Base-by-base conservation (phyloP, 305 asterid genomes). In the Vinca major region DNA sequence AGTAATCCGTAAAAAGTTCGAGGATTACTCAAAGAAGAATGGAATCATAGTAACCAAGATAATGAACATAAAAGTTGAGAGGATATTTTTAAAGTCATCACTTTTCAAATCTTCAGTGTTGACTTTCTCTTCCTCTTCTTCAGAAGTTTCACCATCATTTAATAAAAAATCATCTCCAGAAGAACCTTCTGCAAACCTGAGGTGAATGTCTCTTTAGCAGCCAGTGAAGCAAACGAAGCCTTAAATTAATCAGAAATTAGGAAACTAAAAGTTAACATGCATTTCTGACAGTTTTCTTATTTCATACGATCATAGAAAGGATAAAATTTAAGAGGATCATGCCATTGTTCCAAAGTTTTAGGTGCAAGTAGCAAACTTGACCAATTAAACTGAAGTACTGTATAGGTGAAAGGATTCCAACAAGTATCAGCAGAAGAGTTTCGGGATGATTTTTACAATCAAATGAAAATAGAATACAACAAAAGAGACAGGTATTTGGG, bases 181-280 rank as follows among this genome's bases (percentile, higher is more conserved):
- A 67, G 90, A 85, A 47, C 68, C 74, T 77, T 86, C 97, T 67
- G 83, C 82, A 80, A 86, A 90, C 75, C 97, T 88, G 68, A 53
- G 19, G 26, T 65, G 21, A 53, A 26, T 60, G 47, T 66, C 61
- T 49, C 6, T 19, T 73, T 51, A 73, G 72, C 41, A 12, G 14
- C 49, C 49, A 53, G 52, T 39, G 43, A 37, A 17, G 45, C 17
- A 56, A 26, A 36, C 63, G 19, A 45, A 56, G 14, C 37, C 20
- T 45, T 65, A 64, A 64, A 47, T 2, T 13, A 26, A 43, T 55
- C 13, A 62, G 56, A 20, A 21, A 44, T 57, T 68, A 56, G 17
- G 48, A 50, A 58, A 57, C 47, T 44, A 20, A 21, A 19, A 21
- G 10, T 7, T 43, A 26, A 37, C 1, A 21, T 36, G 41, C 43